Percentiles rank a stretch among this genome's conserved stretches.
phyloP scores from a whole-genome alignment of 345 rosid species.

The Brassica juncea region DNA sequence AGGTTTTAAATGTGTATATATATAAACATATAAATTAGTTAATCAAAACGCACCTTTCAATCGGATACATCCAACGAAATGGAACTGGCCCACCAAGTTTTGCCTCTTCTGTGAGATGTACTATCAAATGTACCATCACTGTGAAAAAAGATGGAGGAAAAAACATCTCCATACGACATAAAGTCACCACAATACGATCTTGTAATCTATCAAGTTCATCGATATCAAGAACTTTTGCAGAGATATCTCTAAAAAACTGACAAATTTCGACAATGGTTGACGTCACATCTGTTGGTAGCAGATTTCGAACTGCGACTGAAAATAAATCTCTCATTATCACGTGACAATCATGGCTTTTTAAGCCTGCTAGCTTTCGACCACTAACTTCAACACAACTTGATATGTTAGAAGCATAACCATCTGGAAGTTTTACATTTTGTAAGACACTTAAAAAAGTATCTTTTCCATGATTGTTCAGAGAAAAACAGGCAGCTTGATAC shows the following conservation, averaged over 20 bases:
- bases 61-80: constrained; percentile 15
- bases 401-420: background rate
- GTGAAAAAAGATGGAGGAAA: constrained; percentile 1
- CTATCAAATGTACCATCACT: constrained; percentile 1
- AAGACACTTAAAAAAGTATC: background rate
- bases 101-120: constrained; percentile 11
- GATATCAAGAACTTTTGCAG: background rate
- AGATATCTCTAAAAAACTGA: background rate
- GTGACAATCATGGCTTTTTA: background rate
- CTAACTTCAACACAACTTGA: background rate
- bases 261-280: background rate
- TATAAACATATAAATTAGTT: background rate
- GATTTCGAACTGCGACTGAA: background rate
- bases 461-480: background rate
- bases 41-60: background rate
- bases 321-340: constrained; percentile 6
- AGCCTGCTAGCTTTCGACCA: background rate
- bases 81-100: background rate
- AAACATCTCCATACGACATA: background rate
- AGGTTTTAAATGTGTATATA: background rate
- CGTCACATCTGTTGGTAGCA: background rate
- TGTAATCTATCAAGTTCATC: background rate
- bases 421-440: background rate
- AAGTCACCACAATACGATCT: background rate
- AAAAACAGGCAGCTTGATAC: background rate